Evolutionary conservation across 371 early-diverging fungal genomes (phyloP).

Genomic region (Choanephora cucurbitarum): DNA sequence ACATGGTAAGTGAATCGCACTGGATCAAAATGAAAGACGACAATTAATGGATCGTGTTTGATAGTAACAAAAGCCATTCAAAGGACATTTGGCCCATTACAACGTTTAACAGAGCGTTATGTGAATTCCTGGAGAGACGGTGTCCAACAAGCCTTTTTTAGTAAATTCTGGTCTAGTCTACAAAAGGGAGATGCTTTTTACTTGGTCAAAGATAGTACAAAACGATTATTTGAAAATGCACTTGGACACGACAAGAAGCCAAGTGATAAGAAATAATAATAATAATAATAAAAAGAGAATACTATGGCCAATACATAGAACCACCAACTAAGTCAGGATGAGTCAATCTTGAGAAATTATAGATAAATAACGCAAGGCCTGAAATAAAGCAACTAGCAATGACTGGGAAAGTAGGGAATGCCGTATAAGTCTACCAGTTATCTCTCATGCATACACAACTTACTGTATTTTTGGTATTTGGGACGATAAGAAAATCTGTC

Average conservation of each 20-base stretch:
- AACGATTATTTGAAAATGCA: slow-evolving; percentile 28
- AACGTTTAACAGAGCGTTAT: slow-evolving; percentile 23
- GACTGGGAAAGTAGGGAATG: slow-evolving; percentile 10
- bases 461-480: slow-evolving; percentile 25
- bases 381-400: slow-evolving; percentile 20
- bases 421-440: too few species aligned
- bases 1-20: slow-evolving; percentile 14
- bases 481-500: slow-evolving; percentile 18
- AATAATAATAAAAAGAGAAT: too few species aligned
- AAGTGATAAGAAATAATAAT: slow-evolving; percentile 27
- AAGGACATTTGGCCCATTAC: slow-evolving; percentile 26
- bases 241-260: slow-evolving; percentile 28
- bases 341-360: slow-evolving; percentile 11
- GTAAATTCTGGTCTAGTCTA: slow-evolving; percentile 27
- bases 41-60: too few species aligned
- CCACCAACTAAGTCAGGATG: slow-evolving; percentile 5
- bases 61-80: slow-evolving; percentile 18
- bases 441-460: not conserved
- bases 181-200: slow-evolving; percentile 43
- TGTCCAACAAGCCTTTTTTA: slow-evolving; percentile 38
- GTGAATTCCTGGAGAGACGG: slow-evolving; percentile 41
- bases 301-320: slow-evolving; percentile 21
- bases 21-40: too few species aligned
- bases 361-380: slow-evolving; percentile 21
- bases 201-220: slow-evolving; percentile 33